phyloP scores from a whole-genome alignment of 225 moss, liverwort and hornwort species.

The Asterella californica region DNA sequence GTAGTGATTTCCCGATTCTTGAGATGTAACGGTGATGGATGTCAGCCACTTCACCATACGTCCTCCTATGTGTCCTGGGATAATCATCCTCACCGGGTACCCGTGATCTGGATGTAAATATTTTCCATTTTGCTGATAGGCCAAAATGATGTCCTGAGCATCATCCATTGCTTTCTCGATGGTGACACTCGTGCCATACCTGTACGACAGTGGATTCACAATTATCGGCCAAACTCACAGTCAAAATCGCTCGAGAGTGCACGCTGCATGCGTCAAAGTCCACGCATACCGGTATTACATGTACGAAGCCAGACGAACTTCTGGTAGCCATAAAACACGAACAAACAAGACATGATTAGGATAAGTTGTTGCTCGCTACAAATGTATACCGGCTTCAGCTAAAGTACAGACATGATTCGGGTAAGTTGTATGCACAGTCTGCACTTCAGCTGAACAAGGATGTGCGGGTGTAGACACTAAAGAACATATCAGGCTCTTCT shows the following conservation, averaged over 20 bases:
- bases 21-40: conserved; percentile 61
- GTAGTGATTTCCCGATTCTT: conserved; percentile 82
- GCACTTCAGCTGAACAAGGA: too few relatives aligned
- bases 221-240: not conserved
- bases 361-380: too few relatives aligned
- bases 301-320: too few relatives aligned
- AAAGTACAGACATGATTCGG: too few relatives aligned
- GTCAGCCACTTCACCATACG: conserved; percentile 99
- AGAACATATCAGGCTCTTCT: not conserved
- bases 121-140: conserved; percentile 77
- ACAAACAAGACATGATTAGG: too few relatives aligned
- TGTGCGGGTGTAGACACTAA: not conserved
- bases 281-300: not conserved
- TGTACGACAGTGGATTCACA: conserved; percentile 7
- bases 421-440: too few relatives aligned
- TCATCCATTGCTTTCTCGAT: conserved; percentile 61
- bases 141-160: conserved; percentile 62
- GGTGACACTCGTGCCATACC: conserved; percentile 81
- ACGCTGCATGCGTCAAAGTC: not conserved
- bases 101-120: conserved; percentile 81
- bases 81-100: conserved; percentile 70
- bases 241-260: too few relatives aligned
- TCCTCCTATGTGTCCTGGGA: conserved; percentile 90
- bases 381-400: too few relatives aligned
- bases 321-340: too few relatives aligned